Evolutionary conservation across 768 basidiomycete species (phyloP).

Genomic region (Cystobasidiopsis lactophilus): DNA sequence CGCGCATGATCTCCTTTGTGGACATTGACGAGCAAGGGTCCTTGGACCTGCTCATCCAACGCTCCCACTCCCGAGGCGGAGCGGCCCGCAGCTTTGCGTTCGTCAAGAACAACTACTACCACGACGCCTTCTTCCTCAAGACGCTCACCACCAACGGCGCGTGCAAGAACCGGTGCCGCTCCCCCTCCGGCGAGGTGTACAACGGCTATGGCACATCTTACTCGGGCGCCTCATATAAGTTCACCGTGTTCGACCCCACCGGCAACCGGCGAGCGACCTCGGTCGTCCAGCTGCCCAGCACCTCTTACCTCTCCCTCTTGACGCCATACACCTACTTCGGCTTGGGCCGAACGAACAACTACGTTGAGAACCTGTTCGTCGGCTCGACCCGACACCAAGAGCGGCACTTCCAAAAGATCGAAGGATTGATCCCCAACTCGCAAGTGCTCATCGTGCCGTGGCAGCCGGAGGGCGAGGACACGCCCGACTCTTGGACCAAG

Average conservation of each 20-base stretch:
- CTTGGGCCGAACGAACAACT: slow-evolving; percentile 92
- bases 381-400: slow-evolving; percentile 56
- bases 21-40: slow-evolving; percentile 90
- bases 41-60: slow-evolving; percentile 74
- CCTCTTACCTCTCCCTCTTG: slow-evolving; percentile 69
- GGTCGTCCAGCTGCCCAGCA: slow-evolving; percentile 85
- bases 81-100: slow-evolving; percentile 34
- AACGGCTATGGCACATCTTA: slow-evolving; percentile 88
- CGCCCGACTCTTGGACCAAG: slow-evolving; percentile 41
- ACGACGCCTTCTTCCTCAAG: slow-evolving; percentile 96
- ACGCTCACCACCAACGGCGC: slow-evolving; percentile 86
- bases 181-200: slow-evolving; percentile 9
- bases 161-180: slow-evolving; percentile 56
- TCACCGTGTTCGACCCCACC: slow-evolving; percentile 78
- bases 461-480: slow-evolving; percentile 29
- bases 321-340: slow-evolving; percentile 92
- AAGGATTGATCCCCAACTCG: slow-evolving; percentile 92
- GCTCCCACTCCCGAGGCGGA: slow-evolving; percentile 43
- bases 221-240: slow-evolving; percentile 87
- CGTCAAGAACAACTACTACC: slow-evolving; percentile 91
- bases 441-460: slow-evolving; percentile 78
- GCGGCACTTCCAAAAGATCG: slow-evolving; percentile 68
- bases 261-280: slow-evolving; percentile 62
- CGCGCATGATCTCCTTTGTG: slow-evolving; percentile 50
- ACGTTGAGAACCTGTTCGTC: slow-evolving; percentile 94